Evolutionary conservation across 192 early-diverging fungal genomes (phyloP).

Genomic region (Backusella mclennaniae): DNA sequence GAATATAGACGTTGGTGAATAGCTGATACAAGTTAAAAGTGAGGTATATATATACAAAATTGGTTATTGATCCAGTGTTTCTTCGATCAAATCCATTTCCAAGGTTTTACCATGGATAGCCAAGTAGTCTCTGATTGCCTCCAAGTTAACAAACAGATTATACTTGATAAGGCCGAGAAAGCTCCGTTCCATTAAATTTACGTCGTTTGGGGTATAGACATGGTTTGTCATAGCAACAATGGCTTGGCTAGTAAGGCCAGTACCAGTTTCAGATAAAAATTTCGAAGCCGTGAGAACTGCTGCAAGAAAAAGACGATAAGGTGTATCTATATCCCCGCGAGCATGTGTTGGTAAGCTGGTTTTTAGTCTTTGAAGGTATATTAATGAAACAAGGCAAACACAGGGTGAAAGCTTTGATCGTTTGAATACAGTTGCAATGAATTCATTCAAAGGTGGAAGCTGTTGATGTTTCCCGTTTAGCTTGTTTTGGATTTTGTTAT

Average conservation of each 20-base stretch:
- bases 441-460: slow-evolving; percentile 34
- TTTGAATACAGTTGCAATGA: slow-evolving; percentile 33
- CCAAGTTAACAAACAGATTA: slow-evolving; percentile 48
- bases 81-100: slow-evolving; percentile 37
- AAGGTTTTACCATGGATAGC: slow-evolving; percentile 31
- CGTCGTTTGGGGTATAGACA: slow-evolving; percentile 51
- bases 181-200: slow-evolving; percentile 58
- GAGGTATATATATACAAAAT: not conserved
- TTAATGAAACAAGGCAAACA: slow-evolving; percentile 56
- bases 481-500: slow-evolving; percentile 12
- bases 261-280: slow-evolving; percentile 52
- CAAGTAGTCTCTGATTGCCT: slow-evolving; percentile 46
- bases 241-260: slow-evolving; percentile 34
- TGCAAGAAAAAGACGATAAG: slow-evolving; percentile 70
- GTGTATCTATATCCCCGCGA: slow-evolving; percentile 67
- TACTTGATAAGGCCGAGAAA: slow-evolving; percentile 57
- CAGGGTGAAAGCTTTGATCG: slow-evolving; percentile 29
- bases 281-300: slow-evolving; percentile 69
- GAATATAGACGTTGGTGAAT: not conserved
- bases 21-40: not conserved
- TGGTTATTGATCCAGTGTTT: slow-evolving; percentile 24
- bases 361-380: slow-evolving; percentile 72
- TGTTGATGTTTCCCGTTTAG: slow-evolving; percentile 1
- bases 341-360: slow-evolving; percentile 58
- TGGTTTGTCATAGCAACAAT: slow-evolving; percentile 45